Conservation (phyloP, 2,329 filamentous ascomycete species). For the Fusarium verrucosum region DNA sequence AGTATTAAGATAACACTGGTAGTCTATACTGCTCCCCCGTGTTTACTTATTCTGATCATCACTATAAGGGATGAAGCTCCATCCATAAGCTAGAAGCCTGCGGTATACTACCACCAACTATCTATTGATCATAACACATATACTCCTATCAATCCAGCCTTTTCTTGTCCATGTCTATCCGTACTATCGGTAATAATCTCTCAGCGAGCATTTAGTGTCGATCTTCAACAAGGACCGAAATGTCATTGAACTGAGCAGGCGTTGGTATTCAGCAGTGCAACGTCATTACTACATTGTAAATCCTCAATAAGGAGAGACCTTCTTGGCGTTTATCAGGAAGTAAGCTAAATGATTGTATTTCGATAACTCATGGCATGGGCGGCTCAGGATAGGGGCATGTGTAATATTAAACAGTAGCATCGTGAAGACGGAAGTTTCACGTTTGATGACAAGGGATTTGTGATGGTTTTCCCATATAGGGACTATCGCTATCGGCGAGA, state of each 20-base stretch:
- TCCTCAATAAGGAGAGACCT: not conserved
- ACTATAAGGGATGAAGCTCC: not conserved
- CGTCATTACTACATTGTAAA: slow-evolving; percentile 8
- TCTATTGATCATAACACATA: not conserved
- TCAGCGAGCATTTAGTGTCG: not conserved
- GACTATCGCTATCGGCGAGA: not conserved
- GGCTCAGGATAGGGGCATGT: slow-evolving; percentile 5
- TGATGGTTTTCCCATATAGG: not conserved
- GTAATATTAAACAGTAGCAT: not conserved
- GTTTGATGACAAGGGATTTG: not conserved
- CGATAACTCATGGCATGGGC: not conserved
- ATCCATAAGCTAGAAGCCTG: not conserved
- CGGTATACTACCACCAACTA: not conserved
- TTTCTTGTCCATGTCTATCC: not conserved
- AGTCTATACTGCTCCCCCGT: not conserved
- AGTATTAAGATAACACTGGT: not conserved
- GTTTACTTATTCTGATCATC: not conserved
- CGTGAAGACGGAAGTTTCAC: slow-evolving; percentile 6
- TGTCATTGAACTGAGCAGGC: not conserved
- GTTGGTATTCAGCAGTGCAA: not conserved
- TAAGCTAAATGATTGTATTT: not conserved
- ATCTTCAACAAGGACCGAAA: not conserved
- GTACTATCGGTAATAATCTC: not conserved
- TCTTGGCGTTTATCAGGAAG: not conserved
- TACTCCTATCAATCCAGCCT: not conserved